Percentiles rank a stretch among this genome's conserved stretches.
These are phyloP conservation scores for Trypanosomatidae sp. DNA, from an alignment of 208 protist genomes.

Conservation along the genomic window DNA sequence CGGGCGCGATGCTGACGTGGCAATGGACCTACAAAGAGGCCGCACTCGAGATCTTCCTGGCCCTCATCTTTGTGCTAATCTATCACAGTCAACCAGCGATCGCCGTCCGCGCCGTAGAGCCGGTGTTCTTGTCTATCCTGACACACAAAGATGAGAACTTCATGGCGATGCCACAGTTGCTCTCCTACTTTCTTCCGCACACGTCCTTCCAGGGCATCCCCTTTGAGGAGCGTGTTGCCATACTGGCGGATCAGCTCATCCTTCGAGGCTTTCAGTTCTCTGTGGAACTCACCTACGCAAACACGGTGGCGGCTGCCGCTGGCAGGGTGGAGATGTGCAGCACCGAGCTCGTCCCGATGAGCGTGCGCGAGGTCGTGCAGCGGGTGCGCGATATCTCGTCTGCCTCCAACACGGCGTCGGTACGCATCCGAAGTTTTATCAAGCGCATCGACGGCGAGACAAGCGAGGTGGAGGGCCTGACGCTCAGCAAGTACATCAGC, in stretches of 20 bases:
- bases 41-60: slow-evolving; percentile 10
- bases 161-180: slow-evolving; percentile 16
- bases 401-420: neutral
- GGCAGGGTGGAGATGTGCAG: neutral
- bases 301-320: neutral
- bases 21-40: slow-evolving; percentile 1
- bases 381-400: neutral
- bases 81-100: slow-evolving; percentile 20
- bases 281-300: slow-evolving; percentile 6
- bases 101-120: slow-evolving; percentile 27
- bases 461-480: slow-evolving; percentile 7
- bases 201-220: slow-evolving; percentile 10
- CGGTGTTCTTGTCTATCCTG: slow-evolving; percentile 30
- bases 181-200: slow-evolving; percentile 22
- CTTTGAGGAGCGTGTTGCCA: slow-evolving; percentile 11
- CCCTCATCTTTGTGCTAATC: slow-evolving; percentile 31
- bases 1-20: neutral
- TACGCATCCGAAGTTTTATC: slow-evolving; percentile 20
- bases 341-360: slow-evolving; percentile 11
- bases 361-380: slow-evolving; percentile 16
- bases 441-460: slow-evolving; percentile 13
- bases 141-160: slow-evolving; percentile 16
- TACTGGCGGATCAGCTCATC: slow-evolving; percentile 18
- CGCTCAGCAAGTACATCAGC: slow-evolving; percentile 26
- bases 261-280: slow-evolving; percentile 23